phyloP scores from a whole-genome alignment of 2,329 filamentous ascomycete genomes.

The Cryphonectria carpinicola region DNA sequence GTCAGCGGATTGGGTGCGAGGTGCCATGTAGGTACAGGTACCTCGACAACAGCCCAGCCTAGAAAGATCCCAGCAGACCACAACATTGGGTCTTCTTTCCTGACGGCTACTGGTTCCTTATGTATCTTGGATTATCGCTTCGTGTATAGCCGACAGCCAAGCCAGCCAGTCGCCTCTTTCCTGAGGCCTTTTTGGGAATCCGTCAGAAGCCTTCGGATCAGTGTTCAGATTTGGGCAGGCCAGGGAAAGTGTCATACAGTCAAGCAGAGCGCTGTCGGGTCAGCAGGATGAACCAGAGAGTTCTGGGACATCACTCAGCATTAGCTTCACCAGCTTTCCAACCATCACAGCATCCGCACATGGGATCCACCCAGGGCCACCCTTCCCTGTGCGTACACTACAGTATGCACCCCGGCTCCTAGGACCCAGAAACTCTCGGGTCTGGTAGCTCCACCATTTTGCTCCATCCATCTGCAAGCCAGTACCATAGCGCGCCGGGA shows the following conservation, averaged over 20 bases:
- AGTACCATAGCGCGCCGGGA: constrained; percentile 23
- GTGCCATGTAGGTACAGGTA: constrained; percentile 8
- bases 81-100: background rate
- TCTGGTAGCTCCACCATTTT: constrained; percentile 26
- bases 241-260: background rate
- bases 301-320: constrained; percentile 17
- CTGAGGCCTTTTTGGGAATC: constrained; percentile 1
- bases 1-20: background rate
- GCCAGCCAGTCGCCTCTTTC: constrained; percentile 5
- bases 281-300: constrained; percentile 2
- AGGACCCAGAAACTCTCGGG: constrained; percentile 26
- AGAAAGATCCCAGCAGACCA: background rate
- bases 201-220: background rate
- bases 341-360: constrained; percentile 23
- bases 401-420: constrained; percentile 33
- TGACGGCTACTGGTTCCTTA: constrained; percentile 16
- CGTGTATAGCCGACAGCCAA: constrained; percentile 8
- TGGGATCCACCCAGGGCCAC: constrained; percentile 27
- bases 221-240: background rate
- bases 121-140: constrained; percentile 5
- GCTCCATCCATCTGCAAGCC: constrained; percentile 27
- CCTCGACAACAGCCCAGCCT: background rate
- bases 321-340: constrained; percentile 23
- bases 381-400: constrained; percentile 31
- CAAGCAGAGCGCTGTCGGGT: constrained; percentile 10